A percentile compares a stretch with the other conserved stretches of the same genome.
Evolutionary conservation across 2,329 filamentous ascomycete genomes (phyloP).

Genomic region (Pestalotiopsis sp.): DNA sequence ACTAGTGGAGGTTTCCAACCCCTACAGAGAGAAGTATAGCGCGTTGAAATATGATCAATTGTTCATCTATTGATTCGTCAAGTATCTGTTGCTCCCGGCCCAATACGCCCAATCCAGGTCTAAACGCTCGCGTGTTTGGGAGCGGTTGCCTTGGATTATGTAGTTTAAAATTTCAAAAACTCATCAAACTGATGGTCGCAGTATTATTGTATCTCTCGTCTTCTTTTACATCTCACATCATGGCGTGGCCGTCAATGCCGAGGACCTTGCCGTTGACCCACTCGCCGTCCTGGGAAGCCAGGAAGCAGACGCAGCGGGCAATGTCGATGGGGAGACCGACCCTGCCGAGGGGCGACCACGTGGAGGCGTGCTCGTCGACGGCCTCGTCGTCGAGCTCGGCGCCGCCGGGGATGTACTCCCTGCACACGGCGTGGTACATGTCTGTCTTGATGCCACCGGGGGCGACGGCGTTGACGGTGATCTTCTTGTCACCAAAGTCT

Average conservation of each 20-base stretch:
- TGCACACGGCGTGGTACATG: slow-evolving; percentile 67
- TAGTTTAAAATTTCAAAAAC: background rate
- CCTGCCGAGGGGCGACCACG: slow-evolving; percentile 64
- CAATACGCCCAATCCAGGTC: background rate
- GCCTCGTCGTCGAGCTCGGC: slow-evolving; percentile 55
- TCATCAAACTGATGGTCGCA: background rate
- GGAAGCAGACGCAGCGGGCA: slow-evolving; percentile 62
- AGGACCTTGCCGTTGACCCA: slow-evolving; percentile 42
- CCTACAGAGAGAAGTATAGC: no score
- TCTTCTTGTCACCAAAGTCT: slow-evolving; percentile 66
- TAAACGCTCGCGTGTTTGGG: background rate
- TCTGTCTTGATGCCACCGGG: slow-evolving; percentile 69
- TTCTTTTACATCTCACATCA: slow-evolving; percentile 17
- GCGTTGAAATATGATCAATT: background rate
- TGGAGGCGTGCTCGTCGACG: slow-evolving; percentile 63
- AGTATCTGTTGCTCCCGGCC: background rate
- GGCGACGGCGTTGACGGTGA: slow-evolving; percentile 67
- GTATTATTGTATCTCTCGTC: background rate
- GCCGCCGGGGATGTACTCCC: slow-evolving; percentile 62
- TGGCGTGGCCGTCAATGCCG: slow-evolving; percentile 16
- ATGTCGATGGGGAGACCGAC: slow-evolving; percentile 69
- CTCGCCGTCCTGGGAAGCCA: slow-evolving; percentile 46
- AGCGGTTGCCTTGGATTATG: background rate
- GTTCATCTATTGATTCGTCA: background rate
- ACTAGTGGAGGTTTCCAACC: no score